These are phyloP conservation scores for Botrytis deweyae DNA, from an alignment of 2,329 filamentous ascomycete species.

Conservation along the genomic window DNA sequence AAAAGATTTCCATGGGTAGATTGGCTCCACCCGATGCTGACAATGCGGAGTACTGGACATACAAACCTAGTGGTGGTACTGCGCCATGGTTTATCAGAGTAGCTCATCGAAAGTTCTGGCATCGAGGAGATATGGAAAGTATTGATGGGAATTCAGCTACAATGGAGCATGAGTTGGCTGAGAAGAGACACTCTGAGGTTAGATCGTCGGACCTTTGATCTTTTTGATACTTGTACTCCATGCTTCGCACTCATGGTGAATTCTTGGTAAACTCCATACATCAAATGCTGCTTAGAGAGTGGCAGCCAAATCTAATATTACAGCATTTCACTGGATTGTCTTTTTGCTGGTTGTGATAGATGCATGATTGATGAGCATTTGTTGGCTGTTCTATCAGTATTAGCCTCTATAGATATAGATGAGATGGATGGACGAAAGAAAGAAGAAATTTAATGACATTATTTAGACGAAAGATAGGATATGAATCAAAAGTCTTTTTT, in stretches of 20 bases:
- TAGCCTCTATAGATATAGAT: background rate
- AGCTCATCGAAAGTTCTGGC: conserved; percentile 32
- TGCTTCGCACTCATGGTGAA: background rate
- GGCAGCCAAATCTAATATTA: background rate
- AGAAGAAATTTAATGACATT: background rate
- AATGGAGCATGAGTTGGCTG: conserved; percentile 19
- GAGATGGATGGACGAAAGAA: background rate
- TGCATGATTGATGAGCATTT: background rate
- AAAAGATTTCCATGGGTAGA: conserved; percentile 47
- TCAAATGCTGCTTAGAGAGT: background rate
- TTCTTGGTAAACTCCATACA: background rate
- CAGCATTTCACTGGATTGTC: fast-evolving
- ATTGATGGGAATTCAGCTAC: conserved; percentile 19
- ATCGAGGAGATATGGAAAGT: conserved; percentile 16
- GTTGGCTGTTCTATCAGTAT: too few species aligned
- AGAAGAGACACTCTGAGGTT: conserved; percentile 17
- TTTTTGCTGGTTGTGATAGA: background rate
- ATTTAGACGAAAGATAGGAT: background rate
- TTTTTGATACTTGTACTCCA: background rate
- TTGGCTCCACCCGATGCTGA: conserved; percentile 54
- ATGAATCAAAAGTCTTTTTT: background rate
- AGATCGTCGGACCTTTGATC: conserved; percentile 16
- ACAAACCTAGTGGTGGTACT: conserved; percentile 48
- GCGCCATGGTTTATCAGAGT: conserved; percentile 54
- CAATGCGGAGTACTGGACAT: conserved; percentile 56